Evolutionary conservation across 305 asterid genomes (phyloP).

Genomic region (Withania somnifera): DNA sequence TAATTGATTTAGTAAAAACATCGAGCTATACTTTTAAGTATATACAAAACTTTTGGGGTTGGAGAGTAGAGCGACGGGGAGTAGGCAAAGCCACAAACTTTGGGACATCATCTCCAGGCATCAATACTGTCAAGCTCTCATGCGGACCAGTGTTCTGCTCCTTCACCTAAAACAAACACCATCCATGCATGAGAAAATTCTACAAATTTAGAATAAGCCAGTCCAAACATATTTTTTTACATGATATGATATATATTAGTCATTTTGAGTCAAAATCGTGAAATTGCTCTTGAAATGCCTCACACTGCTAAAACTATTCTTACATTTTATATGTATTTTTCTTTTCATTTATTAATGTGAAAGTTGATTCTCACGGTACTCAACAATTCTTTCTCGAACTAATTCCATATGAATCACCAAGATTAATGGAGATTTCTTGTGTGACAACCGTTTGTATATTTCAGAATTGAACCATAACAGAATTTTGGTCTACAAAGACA

Average conservation of each 20-base stretch:
- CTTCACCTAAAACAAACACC: neutral
- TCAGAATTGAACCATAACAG: too few species aligned
- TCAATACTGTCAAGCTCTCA: constrained; percentile 14
- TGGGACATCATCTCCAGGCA: constrained; percentile 24
- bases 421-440: too few species aligned
- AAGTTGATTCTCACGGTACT: neutral
- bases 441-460: too few species aligned
- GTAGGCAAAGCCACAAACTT: constrained; percentile 16
- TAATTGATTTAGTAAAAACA: too few species aligned
- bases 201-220: too few species aligned
- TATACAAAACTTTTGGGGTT: neutral
- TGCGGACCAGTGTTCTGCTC: neutral
- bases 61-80: neutral
- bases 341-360: neutral
- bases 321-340: neutral
- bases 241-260: accelerated
- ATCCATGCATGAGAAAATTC: neutral
- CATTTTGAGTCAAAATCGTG: neutral
- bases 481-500: too few species aligned
- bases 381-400: too few species aligned
- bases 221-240: too few species aligned
- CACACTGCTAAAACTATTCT: neutral
- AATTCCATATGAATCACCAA: too few species aligned
- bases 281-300: neutral
- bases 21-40: too few species aligned